phyloP scores from a whole-genome alignment of 441 rosid species.

The Pelargonium citronellum region DNA sequence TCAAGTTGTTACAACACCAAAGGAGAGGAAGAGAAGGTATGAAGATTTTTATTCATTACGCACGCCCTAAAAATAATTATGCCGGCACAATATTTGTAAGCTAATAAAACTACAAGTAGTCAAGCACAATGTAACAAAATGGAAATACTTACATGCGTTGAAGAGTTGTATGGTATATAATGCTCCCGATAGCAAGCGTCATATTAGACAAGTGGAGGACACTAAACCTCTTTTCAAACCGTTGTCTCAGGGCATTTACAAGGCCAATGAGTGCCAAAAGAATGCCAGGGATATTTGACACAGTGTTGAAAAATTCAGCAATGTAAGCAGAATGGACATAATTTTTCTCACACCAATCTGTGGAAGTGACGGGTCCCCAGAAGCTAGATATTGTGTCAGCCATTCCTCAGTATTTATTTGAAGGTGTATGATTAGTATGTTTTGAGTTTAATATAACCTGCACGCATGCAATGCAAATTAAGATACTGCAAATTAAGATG shows the following conservation, averaged over 20 bases:
- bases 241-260: conserved; percentile 68
- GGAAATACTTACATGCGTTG: conserved; percentile 56
- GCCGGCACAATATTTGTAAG: background rate
- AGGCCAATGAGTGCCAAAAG: conserved; percentile 74
- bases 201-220: conserved; percentile 83
- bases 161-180: conserved; percentile 79
- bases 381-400: conserved; percentile 69
- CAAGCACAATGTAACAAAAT: background rate
- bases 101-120: background rate
- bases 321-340: conserved; percentile 67
- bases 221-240: conserved; percentile 89
- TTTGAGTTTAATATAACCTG: conserved; percentile 30
- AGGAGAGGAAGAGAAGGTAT: conserved; percentile 1
- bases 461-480: conserved; percentile 7
- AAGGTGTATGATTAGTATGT: conserved; percentile 16
- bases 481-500: conserved; percentile 8
- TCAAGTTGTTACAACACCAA: background rate
- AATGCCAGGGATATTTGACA: conserved; percentile 65
- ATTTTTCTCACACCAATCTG: conserved; percentile 84
- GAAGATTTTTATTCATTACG: background rate
- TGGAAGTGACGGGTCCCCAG: conserved; percentile 94
- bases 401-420: conserved; percentile 41
- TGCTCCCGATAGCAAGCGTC: conserved; percentile 85
- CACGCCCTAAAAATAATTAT: background rate
- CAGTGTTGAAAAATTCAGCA: conserved; percentile 84